Conservation (phyloP, 331 rosid species). For the Rosa hybrid region DNA sequence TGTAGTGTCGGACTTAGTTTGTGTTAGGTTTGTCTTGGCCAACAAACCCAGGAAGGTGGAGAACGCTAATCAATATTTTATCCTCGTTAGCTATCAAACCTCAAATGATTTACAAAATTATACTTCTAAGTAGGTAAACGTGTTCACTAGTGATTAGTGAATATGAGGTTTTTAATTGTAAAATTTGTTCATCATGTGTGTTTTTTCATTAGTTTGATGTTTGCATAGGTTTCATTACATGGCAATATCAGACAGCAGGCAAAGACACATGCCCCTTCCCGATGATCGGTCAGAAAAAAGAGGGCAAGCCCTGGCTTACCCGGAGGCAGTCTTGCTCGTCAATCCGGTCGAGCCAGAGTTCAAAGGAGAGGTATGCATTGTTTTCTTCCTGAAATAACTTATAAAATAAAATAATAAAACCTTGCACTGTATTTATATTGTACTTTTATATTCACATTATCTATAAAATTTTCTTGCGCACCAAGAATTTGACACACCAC, state of each 20-base stretch:
- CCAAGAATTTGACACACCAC: too few relatives aligned
- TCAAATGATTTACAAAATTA: not conserved
- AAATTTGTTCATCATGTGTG: not conserved
- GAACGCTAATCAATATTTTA: too few relatives aligned
- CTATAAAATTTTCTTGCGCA: too few relatives aligned
- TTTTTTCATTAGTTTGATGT: not conserved
- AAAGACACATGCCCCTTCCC: slow-evolving; percentile 83
- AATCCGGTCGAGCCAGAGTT: slow-evolving; percentile 75
- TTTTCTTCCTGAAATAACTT: not conserved
- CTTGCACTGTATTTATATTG: too few relatives aligned
- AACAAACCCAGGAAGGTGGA: not conserved
- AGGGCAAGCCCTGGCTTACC: slow-evolving; percentile 68
- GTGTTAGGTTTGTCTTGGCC: not conserved
- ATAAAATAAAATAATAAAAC: too few relatives aligned
- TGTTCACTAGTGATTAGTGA: not conserved
- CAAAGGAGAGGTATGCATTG: slow-evolving; percentile 66
- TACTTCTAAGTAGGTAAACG: not conserved
- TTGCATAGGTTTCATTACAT: slow-evolving; percentile 69
- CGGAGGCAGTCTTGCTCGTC: slow-evolving; percentile 78
- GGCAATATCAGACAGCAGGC: slow-evolving; percentile 64
- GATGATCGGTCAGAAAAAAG: slow-evolving; percentile 63
- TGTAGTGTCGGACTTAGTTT: not conserved
- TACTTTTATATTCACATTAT: too few relatives aligned
- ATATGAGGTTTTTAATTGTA: not conserved
- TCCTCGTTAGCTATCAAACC: too few relatives aligned